Base-by-base conservation (phyloP, 2,329 filamentous ascomycete genomes). In the Diaporthe ampelina region DNA sequence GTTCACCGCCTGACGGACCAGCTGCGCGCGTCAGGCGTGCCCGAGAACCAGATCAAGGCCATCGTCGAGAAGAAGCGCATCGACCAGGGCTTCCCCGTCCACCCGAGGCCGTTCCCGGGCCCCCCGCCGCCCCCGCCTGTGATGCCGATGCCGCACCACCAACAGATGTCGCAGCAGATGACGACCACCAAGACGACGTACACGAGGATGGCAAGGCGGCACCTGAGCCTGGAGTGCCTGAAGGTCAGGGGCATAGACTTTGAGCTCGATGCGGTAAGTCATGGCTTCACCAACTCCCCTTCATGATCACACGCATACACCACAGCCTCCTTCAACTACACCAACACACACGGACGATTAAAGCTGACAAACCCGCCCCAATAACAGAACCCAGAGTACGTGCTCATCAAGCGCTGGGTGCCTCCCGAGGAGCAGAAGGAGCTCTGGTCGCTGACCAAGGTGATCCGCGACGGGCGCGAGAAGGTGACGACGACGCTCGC, bases 381-480 rank as follows among this genome's bases (percentile, higher is more conserved):
- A n/a, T 17, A 32, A 35, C 77, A 91, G 87, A 92, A 95, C 79
- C 88, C 90, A 24, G 91, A 93, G 61, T 95, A 91, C 78, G 86
- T 95, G 72, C 83, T 95, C 74, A 93, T 95, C 83, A 94, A 93
- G 82, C 88, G 91, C 73, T 94, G 91, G 90, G 91, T 95, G 69
- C 89, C 90, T 5, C 91, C 94, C 78, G 89, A 90, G 76, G 90
- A 94, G 80, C 93, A 94, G 79, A 89, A 94, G 74, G 85, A 91
- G 73, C 88, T 95, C 65, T 95, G 94, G 88, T 88, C 90, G 57
- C 93, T 95, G 83, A 94, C 93, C 4, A 88, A 87, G 76, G 84
- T 88, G 57, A 81, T 94, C 76, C 91, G 91, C n/a, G 89, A 91
- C 79, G 87, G 86, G 80, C 85, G 86, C 9, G 81, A 80, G 59